Evolutionary conservation across 148 eudicot genomes (phyloP).

Genomic region (Pouteria glomerata): DNA sequence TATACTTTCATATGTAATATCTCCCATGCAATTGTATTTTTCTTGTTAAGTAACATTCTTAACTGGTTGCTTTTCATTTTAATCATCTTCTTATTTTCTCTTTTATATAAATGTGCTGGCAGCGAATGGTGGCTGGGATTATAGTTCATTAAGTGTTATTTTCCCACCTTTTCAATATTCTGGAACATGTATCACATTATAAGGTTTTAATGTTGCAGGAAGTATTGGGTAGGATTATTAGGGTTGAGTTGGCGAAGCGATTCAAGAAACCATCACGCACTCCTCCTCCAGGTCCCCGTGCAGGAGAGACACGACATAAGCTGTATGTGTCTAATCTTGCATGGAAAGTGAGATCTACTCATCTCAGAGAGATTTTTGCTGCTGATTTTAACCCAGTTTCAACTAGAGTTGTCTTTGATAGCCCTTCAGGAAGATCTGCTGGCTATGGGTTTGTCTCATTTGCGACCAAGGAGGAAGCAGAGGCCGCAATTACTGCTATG

Average conservation of each 20-base stretch:
- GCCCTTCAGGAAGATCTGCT: constrained; percentile 65
- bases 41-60: not conserved
- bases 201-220: constrained; percentile 42
- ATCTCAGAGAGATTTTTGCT: constrained; percentile 71
- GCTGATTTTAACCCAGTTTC: constrained; percentile 56
- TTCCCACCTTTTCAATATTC: not conserved
- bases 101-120: not conserved
- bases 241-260: constrained; percentile 63
- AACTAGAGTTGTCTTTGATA: constrained; percentile 67
- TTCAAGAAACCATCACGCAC: constrained; percentile 60
- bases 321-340: constrained; percentile 82
- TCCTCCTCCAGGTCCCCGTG: constrained; percentile 30
- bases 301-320: constrained; percentile 54
- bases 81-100: not conserved
- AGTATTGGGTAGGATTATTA: constrained; percentile 57
- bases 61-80: not conserved
- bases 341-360: constrained; percentile 79
- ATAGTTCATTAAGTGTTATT: not conserved
- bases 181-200: not conserved
- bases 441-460: constrained; percentile 96
- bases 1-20: not conserved
- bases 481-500: constrained; percentile 56
- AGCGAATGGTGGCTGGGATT: not conserved
- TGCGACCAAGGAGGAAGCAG: constrained; percentile 77
- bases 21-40: not conserved